Evolutionary conservation across 202 grass and related monocot species (phyloP).

Genomic region (Zizania palustris): DNA sequence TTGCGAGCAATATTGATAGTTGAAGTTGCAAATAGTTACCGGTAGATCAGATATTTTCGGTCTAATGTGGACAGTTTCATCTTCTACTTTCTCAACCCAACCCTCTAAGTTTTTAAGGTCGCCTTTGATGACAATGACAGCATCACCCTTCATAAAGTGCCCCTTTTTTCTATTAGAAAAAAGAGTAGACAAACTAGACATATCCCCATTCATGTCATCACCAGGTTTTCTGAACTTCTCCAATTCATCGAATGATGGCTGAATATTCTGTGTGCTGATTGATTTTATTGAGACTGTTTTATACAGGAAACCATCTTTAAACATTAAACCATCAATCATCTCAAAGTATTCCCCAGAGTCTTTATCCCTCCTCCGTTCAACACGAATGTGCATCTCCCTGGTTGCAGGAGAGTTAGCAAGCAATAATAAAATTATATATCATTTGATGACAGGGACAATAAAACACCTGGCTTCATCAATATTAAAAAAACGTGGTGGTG

Average conservation of each 20-base stretch:
- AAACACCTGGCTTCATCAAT: constrained; percentile 69
- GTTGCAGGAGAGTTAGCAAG: constrained; percentile 41
- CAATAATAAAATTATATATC: constrained; percentile 30
- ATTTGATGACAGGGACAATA: constrained; percentile 23
- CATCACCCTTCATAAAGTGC: constrained; percentile 93
- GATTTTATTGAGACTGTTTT: constrained; percentile 76
- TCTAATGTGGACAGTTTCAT: constrained; percentile 69
- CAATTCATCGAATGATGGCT: constrained; percentile 79
- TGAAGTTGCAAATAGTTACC: constrained; percentile 43
- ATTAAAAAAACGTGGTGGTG: constrained; percentile 75
- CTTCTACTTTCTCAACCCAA: constrained; percentile 85
- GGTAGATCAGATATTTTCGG: constrained; percentile 60
- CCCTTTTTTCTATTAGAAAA: constrained; percentile 81
- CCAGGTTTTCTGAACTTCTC: constrained; percentile 83
- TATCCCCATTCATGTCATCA: constrained; percentile 67
- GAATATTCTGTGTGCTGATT: constrained; percentile 61
- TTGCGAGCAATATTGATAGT: no score
- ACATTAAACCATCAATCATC: constrained; percentile 65
- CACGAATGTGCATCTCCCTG: constrained; percentile 78
- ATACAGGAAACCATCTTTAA: constrained; percentile 82
- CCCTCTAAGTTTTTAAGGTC: constrained; percentile 79
- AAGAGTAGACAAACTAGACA: constrained; percentile 72
- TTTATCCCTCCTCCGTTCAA: constrained; percentile 57
- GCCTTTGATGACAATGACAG: constrained; percentile 80
- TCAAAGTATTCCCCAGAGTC: constrained; percentile 72